Conservation (phyloP, 2,329 filamentous ascomycete genomes). For the Trichophyton verrucosum region DNA sequence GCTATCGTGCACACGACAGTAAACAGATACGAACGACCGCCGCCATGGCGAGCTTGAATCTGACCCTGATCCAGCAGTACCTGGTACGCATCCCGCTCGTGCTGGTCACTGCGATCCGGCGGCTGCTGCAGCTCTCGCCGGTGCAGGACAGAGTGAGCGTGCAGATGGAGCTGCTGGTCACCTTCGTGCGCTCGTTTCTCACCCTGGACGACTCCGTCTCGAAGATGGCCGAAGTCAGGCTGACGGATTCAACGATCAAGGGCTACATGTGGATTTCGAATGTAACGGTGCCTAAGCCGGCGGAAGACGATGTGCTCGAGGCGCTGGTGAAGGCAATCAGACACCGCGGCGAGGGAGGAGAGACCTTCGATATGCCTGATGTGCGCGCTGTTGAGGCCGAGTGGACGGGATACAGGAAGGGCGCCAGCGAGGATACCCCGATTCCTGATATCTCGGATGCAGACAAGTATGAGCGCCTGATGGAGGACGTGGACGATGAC, state of each 20-base stretch:
- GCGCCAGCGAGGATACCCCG: slow-evolving; percentile 27
- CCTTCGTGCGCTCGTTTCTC: slow-evolving; percentile 57
- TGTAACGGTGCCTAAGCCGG: slow-evolving; percentile 50
- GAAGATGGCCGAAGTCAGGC: slow-evolving; percentile 50
- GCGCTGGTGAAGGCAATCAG: slow-evolving; percentile 30
- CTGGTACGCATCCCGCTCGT: slow-evolving; percentile 31
- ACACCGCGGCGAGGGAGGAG: slow-evolving; percentile 26
- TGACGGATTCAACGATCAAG: slow-evolving; percentile 56
- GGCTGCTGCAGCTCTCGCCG: slow-evolving; percentile 51
- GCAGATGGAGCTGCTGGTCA: slow-evolving; percentile 58
- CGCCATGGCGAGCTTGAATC: slow-evolving; percentile 1
- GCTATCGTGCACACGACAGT: not conserved
- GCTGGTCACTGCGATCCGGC: slow-evolving; percentile 31
- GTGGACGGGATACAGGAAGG: slow-evolving; percentile 35
- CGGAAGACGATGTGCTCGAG: slow-evolving; percentile 34
- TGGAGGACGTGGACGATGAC: slow-evolving; percentile 28
- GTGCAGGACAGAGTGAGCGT: slow-evolving; percentile 67
- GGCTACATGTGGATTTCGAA: slow-evolving; percentile 72
- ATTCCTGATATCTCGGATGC: slow-evolving; percentile 31
- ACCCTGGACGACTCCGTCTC: slow-evolving; percentile 41
- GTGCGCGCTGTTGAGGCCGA: slow-evolving; percentile 31
- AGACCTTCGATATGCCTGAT: slow-evolving; percentile 28
- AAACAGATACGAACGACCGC: not conserved
- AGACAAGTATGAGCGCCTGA: slow-evolving; percentile 31
- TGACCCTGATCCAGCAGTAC: slow-evolving; percentile 17